Evolutionary conservation across 2,329 filamentous ascomycete species (phyloP), one percentile per base, ranked within the genome.

Genomic region (Orbilia blumenaviensis): DNA sequence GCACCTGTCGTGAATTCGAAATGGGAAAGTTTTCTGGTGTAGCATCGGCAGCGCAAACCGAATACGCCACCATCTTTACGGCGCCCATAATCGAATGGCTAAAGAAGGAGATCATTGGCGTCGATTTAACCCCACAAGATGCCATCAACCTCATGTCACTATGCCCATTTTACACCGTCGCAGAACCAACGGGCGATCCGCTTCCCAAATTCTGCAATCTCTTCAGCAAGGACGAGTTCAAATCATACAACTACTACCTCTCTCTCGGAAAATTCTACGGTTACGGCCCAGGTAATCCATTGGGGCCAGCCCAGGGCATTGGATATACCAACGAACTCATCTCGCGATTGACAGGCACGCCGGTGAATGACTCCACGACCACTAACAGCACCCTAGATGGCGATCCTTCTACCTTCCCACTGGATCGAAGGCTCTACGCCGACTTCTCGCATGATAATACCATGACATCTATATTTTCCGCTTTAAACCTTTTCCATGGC

Each of bases 381-480:
- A 92, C 90, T 4, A 97, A 97, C 82, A 85, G 84, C 36, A 96
- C 93, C 0, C 86, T 97, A 0, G 92, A 96, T 81, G 84, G 84
- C 3, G 85, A 89, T 71, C 83, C 87, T 0, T 81, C 83, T 5
- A 94, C 91, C 0, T 97, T 97, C 80, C 93, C 94, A 0, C 84
- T 96, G 0, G 86, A 83, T 23, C 82, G 82, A 29, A 80, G 87
- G 9, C 83, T 97, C 0, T 97, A 96, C 81, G 93, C 92, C 0
- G 94, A 97, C 83, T 97, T 97, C 81, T 92, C 90, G 78, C 94
- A 97, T 83, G 94, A 97, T 83, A 97, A 96, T 82, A 89, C 91
- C 81, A 93, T 97, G 89, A 88, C 88, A 29, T 87, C 87, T 6
- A 88, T 96, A 5, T 91, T 91, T 81, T 89, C 89, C 3, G 92